These are phyloP conservation scores for Gomphus sp. DNA, from an alignment of 1,284 basidiomycete genomes.

Conservation along the genomic window DNA sequence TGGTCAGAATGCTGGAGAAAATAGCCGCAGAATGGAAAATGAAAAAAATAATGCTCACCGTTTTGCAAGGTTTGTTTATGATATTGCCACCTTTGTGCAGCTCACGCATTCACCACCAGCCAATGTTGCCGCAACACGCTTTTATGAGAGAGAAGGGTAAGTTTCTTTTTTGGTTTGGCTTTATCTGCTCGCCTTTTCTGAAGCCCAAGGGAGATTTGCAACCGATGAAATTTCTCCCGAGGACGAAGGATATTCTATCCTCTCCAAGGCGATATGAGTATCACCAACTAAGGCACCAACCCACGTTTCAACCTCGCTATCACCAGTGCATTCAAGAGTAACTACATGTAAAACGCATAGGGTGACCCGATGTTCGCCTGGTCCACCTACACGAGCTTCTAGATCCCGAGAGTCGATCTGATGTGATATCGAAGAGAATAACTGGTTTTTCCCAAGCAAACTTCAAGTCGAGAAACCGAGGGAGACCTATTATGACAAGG, in stretches of 20 bases:
- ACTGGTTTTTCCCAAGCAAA: no score
- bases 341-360: no score
- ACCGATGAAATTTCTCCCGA: slow-evolving; percentile 46
- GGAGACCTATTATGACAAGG: no score
- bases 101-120: slow-evolving; percentile 25
- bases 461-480: no score
- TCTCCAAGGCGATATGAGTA: slow-evolving; percentile 31
- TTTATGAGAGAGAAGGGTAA: slow-evolving; percentile 53
- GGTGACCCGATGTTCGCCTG: no score
- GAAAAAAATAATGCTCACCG: slow-evolving; percentile 65
- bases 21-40: slow-evolving; percentile 48
- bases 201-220: slow-evolving; percentile 33
- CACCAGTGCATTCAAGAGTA: no score
- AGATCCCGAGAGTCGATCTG: no score
- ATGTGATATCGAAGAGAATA: no score
- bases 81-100: neutral
- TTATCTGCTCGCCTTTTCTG: neutral
- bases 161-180: slow-evolving; percentile 4
- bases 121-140: slow-evolving; percentile 42
- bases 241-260: slow-evolving; percentile 25
- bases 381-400: no score
- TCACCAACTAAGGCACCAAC: neutral
- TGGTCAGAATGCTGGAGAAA: slow-evolving; percentile 39
- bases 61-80: slow-evolving; percentile 44
- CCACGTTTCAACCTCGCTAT: no score